Base-by-base conservation (phyloP, 169 alveolate genomes). In the Plasmodium falciparum region DNA sequence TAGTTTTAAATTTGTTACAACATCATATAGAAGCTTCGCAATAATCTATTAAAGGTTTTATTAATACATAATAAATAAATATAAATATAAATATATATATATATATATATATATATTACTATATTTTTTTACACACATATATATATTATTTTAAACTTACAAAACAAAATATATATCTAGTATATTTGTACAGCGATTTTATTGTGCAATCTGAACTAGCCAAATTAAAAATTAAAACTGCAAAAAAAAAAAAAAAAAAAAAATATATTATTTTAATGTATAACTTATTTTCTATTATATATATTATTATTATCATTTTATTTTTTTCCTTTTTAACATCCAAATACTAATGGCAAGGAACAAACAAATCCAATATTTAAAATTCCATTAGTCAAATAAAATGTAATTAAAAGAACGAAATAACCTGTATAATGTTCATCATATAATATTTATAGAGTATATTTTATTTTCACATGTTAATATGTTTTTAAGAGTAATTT, bases 301-400 rank as follows among this genome's bases (percentile, higher is more conserved):
- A 15, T 72, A 39, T 49, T 49, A n/a, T 20, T 20, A n/a, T 20
- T 62, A 9, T 9, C 2, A 52, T 7, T 26, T 75, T 29, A 22
- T 54, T 29, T 69, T 1, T 7, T n/a, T 0, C 2, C 20, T 33
- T 39, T 43, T 71, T 47, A 50, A 80, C 90, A 39, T 80, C 63
- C 90, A 47, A 80, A 67, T 59, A 80, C 90, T 50, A 69, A 45
- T 59, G 90, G 90, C 11, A 80, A 59, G 49, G 90, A 80, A 26
- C 70, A 29, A 17, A 80, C 83, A 52, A 66, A 71, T 22, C 90
- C 90, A 13, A 80, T 59, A 39, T 58, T 80, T 49, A 80, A 69
- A 80, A 80, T 80, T 39, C 90, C 90, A 43, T 80, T 80, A 45
- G 73, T 54, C 26, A 80, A 62, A 58, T 17, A 80, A 26, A 80